Evolutionary conservation across 1,284 basidiomycete genomes (phyloP), one percentile per base, ranked within the genome.

Genomic region (Lignosus rhinocerotis): DNA sequence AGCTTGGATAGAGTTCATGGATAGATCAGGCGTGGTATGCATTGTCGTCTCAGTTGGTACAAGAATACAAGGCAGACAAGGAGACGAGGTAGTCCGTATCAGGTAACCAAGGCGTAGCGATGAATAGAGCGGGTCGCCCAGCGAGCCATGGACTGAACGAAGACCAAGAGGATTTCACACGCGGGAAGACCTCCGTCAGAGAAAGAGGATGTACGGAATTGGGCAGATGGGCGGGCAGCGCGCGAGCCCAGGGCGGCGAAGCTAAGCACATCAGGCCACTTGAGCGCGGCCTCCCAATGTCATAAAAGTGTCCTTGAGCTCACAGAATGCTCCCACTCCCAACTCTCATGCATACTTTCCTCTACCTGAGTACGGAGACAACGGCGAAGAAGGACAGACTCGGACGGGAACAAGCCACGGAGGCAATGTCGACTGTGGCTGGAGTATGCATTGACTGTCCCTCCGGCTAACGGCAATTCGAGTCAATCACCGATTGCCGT

Each of bases 171-270:
- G 25, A 25, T 25, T 25, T 25, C 25, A 25, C n/a, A 11, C 8
- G 34, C 30, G 51, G 41, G 58, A 32, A 31, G 58, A 47, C 46
- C 49, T 34, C n/a, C 42, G 30, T 16, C 34, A n/a, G 36, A 8
- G 14, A 39, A n/a, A 39, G 56, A 47, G 38, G 41, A 36, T 44
- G 53, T 45, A 57, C 56, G 57, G 51, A 53, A 58, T 60, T 38
- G 53, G 59, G 57, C 62, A 64, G 59, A 64, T 64, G 62, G 56
- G 62, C 62, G 62, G 62, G 59, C 62, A 58, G 62, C 62, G 62
- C 62, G 62, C 62, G 59, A 41, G 55, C 53, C 46, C 54, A 60
- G 59, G 59, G 62, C 62, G 62, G 62, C 57, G 62, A 61, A 59
- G 62, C 62, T 64, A 64, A 64, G 62, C 62, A 59, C 50, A 64